Percentiles rank a stretch among this genome's conserved stretches.
These are phyloP conservation scores for Russula sp. DNA, from an alignment of 768 basidiomycete genomes.

Conservation along the genomic window DNA sequence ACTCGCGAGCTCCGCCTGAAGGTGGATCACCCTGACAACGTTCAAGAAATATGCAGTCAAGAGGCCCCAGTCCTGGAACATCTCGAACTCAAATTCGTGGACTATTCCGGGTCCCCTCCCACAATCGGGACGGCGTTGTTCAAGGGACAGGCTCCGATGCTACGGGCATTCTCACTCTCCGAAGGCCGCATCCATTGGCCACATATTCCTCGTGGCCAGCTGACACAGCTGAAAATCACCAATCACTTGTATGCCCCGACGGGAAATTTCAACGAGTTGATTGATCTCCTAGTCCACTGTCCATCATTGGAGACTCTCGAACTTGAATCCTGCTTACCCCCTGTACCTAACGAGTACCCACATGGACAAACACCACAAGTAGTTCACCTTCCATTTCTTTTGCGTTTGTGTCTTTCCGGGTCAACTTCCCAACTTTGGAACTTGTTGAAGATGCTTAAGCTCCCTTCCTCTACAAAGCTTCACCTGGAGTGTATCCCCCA, in stretches of 20 bases:
- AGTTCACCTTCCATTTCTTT: constrained; percentile 4
- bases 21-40: neutral
- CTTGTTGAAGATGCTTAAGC: neutral
- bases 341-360: neutral
- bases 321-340: neutral
- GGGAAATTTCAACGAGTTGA: neutral
- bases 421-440: neutral
- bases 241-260: too few relatives aligned
- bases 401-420: neutral
- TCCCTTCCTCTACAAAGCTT: constrained; percentile 1
- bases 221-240: constrained; percentile 1
- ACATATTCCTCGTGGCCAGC: neutral
- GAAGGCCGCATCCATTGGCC: neutral
- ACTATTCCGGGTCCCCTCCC: neutral
- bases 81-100: neutral
- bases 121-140: neutral
- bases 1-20: constrained; percentile 4
- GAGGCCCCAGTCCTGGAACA: constrained; percentile 3
- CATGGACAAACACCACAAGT: neutral
- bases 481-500: neutral
- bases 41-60: neutral
- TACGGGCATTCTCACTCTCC: neutral
- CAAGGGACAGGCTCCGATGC: neutral
- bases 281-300: neutral
- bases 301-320: constrained; percentile 2